phyloP scores from a whole-genome alignment of 345 rosid species.

The Tarenaya hassleriana region DNA sequence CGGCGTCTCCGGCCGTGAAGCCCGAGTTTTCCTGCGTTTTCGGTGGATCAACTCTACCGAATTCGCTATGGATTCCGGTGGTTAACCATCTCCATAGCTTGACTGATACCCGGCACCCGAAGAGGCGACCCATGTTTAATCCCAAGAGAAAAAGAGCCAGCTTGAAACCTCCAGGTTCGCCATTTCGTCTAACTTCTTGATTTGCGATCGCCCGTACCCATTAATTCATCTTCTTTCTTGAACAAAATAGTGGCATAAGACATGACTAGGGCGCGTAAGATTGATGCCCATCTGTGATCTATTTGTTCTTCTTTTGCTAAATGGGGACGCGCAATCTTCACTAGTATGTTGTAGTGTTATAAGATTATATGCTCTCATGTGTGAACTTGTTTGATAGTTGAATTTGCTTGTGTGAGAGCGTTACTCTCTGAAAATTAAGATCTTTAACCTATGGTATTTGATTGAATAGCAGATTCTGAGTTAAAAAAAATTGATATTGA shows the following conservation, averaged over 20 bases:
- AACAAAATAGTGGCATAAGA: neutral
- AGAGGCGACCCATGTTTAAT: conserved; percentile 69
- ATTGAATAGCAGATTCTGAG: neutral
- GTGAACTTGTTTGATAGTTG: neutral
- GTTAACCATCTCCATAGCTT: conserved; percentile 40
- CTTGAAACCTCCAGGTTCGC: conserved; percentile 66
- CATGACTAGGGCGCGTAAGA: neutral
- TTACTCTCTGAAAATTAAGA: neutral
- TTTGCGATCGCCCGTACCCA: neutral
- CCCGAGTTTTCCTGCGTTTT: conserved; percentile 22
- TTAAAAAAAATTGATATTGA: conserved; percentile 4
- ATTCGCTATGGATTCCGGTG: conserved; percentile 36
- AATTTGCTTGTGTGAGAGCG: conserved; percentile 4
- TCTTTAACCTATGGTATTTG: neutral
- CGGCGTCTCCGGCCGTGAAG: conserved; percentile 20
- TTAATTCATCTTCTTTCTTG: conserved; percentile 1
- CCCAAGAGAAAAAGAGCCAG: conserved; percentile 68
- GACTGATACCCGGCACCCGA: conserved; percentile 62
- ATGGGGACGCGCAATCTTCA: conserved; percentile 2
- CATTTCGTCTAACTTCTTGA: conserved; percentile 6
- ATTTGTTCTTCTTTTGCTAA: conserved; percentile 5
- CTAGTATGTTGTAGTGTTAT: neutral
- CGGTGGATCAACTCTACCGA: conserved; percentile 20
- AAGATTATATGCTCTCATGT: conserved; percentile 1
- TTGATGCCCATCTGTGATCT: neutral